Evolutionary conservation across 768 basidiomycete genomes (phyloP).

Genomic region (Rhizopogon roseolus): DNA sequence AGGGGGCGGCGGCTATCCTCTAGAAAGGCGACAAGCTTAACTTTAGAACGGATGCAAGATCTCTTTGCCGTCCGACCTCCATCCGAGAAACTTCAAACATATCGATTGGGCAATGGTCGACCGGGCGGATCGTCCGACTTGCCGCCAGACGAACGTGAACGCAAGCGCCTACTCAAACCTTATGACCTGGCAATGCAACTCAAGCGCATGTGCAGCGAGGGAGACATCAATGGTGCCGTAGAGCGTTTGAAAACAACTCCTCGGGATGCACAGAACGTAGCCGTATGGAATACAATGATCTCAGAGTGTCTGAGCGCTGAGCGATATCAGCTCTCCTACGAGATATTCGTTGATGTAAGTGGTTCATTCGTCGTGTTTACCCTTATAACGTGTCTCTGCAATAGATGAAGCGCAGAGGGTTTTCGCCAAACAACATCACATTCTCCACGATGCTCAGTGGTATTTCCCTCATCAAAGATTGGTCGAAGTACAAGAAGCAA

Average conservation of each 20-base stretch:
- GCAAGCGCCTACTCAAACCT: conserved; percentile 45
- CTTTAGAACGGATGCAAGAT: background rate
- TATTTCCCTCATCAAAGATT: conserved; percentile 55
- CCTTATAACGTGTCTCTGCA: background rate
- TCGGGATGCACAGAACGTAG: conserved; percentile 66
- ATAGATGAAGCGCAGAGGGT: conserved; percentile 84
- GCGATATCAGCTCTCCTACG: conserved; percentile 54
- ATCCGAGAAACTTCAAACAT: conserved; percentile 1
- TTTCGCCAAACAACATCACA: conserved; percentile 62
- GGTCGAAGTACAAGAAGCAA: conserved; percentile 55
- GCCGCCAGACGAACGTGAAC: background rate
- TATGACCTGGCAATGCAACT: conserved; percentile 57
- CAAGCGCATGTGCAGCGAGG: conserved; percentile 49
- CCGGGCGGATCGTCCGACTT: background rate
- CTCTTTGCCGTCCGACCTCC: background rate
- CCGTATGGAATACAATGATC: conserved; percentile 79
- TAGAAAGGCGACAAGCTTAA: background rate
- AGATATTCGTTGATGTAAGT: conserved; percentile 67
- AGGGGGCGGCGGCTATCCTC: background rate
- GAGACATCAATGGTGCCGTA: conserved; percentile 59
- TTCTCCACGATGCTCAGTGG: conserved; percentile 69
- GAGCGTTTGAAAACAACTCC: conserved; percentile 65
- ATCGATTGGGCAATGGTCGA: background rate
- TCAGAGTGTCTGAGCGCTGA: conserved; percentile 54
- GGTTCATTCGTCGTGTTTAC: conserved; percentile 9